Conservation (phyloP, 495 filamentous ascomycete genomes). For the Podospora fimiseda region DNA sequence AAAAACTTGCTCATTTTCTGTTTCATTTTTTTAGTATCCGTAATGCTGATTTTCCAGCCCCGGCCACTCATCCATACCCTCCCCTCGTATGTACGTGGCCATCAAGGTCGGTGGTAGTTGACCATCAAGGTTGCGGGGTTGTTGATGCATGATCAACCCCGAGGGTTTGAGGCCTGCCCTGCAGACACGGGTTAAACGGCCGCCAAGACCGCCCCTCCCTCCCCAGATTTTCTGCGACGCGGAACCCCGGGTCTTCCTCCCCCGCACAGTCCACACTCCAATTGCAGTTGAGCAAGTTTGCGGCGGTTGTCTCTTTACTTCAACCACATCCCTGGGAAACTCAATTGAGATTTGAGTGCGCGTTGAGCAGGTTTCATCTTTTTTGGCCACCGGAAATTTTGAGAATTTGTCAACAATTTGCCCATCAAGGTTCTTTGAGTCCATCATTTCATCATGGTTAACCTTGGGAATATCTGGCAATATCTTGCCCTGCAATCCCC, state of each 20-base stretch:
- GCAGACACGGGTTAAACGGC: conserved; percentile 16
- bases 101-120: no score
- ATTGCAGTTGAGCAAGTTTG: not conserved
- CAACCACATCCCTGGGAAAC: not conserved
- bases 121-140: no score
- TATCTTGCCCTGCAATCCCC: conserved; percentile 24
- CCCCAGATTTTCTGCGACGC: no score
- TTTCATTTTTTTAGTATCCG: not conserved
- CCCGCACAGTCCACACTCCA: no score
- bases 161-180: no score
- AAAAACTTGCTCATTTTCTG: not conserved
- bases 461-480: conserved; percentile 22
- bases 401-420: no score
- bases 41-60: no score
- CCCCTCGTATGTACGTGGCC: not conserved
- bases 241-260: no score
- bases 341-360: not conserved
- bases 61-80: no score
- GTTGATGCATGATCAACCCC: not conserved
- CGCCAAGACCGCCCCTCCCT: not conserved
- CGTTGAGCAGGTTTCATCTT: conserved; percentile 14
- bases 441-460: conserved; percentile 24
- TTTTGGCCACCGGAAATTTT: no score
- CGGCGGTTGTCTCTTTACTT: not conserved
- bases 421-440: not conserved